These are phyloP conservation scores for Leishmania aethiopica DNA, from an alignment of 208 protist genomes.

Conservation along the genomic window DNA sequence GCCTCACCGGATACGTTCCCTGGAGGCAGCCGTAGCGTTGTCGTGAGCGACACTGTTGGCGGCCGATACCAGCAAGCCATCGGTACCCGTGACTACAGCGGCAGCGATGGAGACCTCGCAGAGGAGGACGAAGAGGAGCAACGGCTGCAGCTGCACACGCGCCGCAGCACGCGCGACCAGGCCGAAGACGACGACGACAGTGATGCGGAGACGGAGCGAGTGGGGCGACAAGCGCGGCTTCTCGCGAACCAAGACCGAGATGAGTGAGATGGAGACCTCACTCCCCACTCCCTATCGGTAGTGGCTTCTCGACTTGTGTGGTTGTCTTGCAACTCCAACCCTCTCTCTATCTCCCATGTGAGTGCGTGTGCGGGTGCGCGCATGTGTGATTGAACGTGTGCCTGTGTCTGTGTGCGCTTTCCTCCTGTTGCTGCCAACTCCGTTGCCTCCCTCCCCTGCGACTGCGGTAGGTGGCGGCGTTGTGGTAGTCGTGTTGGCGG, in stretches of 20 bases:
- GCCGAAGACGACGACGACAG: neutral
- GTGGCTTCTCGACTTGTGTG: neutral
- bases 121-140: neutral
- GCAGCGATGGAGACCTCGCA: neutral
- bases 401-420: neutral
- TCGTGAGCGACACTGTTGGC: neutral
- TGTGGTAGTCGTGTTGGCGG: neutral
- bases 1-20: neutral
- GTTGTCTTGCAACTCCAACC: neutral
- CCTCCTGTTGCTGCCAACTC: neutral
- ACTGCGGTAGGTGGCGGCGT: neutral
- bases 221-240: neutral
- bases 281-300: neutral
- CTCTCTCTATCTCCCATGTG: neutral
- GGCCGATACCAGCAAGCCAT: neutral
- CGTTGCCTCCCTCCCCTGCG: neutral
- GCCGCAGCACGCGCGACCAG: conserved; percentile 13
- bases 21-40: neutral
- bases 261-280: neutral
- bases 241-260: neutral
- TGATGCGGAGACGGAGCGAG: neutral
- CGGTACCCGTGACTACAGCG: neutral
- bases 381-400: neutral
- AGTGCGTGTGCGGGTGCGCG: neutral
- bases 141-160: conserved; percentile 9